Evolutionary conservation across 352 stramenopile species (phyloP), one percentile per base, ranked within the genome.

Genomic region (Pythium sukuiense): DNA sequence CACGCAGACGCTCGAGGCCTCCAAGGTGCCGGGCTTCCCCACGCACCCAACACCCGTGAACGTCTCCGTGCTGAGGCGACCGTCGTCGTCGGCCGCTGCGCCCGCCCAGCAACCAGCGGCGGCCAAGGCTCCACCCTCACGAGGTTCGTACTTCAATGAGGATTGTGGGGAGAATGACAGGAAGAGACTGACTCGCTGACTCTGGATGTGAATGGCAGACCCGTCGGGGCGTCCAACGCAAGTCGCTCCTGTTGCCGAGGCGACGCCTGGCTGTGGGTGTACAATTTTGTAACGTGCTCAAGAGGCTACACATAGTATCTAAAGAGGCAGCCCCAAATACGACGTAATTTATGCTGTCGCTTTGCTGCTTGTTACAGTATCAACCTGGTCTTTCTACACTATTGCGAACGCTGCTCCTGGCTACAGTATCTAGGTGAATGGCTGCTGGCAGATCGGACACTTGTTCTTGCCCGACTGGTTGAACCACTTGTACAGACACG

Each of bases 31-130:
- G 12, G 77, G 85, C n/a, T 98, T 98, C 72, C 82, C 93, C 54
- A 98, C 91, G 43, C 93, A 98, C 67, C 88, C 95, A 50, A 98
- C 95, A 72, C 95, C 95, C n/a, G 84, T 98, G 52, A 98, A 98
- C 77, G 92, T 98, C 3, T 93, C 89, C 12, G 77, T 91, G 65
- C 88, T 90, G 35, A 77, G 77, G 30, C 86, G 73, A 63, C 54
- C 79, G 13, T 53, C 73, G 33, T 56, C 74, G 1, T n/a, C 59
- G 6, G 20, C 46, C 2, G 48, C 60, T 1, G 11, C 41, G 1
- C 35, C 65, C 3, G 11, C 45, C 2, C 45, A 52, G 45, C n/a
- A 7, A 14, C 20, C 45, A n/a, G 20, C 6, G 30, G 37, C n/a
- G 24, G 55, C 55, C 55, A 73, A 73, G 43, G 35, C 57, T 6